Conservation (phyloP, 768 basidiomycete species). For the Tephrocybe sp. region DNA sequence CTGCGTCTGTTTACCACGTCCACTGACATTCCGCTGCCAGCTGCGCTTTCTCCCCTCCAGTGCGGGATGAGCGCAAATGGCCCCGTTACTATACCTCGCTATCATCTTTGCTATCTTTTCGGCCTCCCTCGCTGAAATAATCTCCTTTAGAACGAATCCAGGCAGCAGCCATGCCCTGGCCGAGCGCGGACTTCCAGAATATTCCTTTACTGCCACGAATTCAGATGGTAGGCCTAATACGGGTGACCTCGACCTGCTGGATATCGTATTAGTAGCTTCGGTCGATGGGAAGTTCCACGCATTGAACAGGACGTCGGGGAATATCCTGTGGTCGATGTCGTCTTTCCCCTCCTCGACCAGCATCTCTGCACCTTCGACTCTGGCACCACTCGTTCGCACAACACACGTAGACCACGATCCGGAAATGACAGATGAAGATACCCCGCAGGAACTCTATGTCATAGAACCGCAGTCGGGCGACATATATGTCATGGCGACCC, state of each 20-base stretch:
- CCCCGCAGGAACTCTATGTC: constrained; percentile 76
- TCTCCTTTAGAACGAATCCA: constrained; percentile 26
- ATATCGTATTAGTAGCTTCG: constrained; percentile 87
- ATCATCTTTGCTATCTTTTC: constrained; percentile 26
- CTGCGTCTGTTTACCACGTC: constrained; percentile 9
- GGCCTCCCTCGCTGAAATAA: constrained; percentile 30
- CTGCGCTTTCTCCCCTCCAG: constrained; percentile 6
- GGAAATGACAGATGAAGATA: constrained; percentile 52
- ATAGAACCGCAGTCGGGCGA: constrained; percentile 95
- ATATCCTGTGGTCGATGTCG: constrained; percentile 86
- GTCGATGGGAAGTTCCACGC: constrained; percentile 96
- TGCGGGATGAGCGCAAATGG: constrained; percentile 36
- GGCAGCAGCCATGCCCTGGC: constrained; percentile 26
- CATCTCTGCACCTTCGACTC: constrained; percentile 46
- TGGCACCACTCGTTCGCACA: constrained; percentile 76
- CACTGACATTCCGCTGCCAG: constrained; percentile 1
- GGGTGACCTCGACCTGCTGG: constrained; percentile 64
- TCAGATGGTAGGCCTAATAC: constrained; percentile 19
- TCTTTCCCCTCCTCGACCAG: constrained; percentile 46
- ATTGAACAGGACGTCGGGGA: constrained; percentile 83
- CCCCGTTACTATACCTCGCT: constrained; percentile 24
- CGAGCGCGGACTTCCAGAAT: constrained; percentile 19
- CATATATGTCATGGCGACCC: constrained; percentile 81
- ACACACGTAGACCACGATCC: constrained; percentile 58
- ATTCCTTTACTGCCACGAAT: constrained; percentile 19